Evolutionary conservation across 495 filamentous ascomycete species (phyloP), one percentile per base, ranked within the genome.

Genomic region (Penicillium mononematosum): DNA sequence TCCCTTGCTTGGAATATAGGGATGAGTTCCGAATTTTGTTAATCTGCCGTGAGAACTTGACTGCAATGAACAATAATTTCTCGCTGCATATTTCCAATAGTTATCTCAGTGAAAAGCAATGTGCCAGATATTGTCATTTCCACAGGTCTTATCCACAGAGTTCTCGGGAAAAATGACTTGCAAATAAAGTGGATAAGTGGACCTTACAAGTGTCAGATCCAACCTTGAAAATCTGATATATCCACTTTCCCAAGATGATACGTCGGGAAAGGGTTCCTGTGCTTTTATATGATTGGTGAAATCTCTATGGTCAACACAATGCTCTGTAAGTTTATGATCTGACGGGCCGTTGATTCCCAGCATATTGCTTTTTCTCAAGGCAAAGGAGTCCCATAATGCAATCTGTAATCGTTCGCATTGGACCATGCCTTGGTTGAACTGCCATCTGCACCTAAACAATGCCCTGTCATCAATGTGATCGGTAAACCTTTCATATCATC

Each of bases 121-220:
- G 31, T n/a, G 27, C 7, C 6, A 44, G 0, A 53, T 12, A 11
- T 22, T 20, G 16, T 34, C 49, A 41, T 31, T 29, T 6, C 22
- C 42, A 0, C 49, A 22, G 14, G 29, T 41, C 14, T 5, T 14
- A 27, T 19, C 8, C 19, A 16, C 20, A 1, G 11, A 22, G 50
- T 22, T 34, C 22, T 45, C 32, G 50, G 22, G 19, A 19, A 50
- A 45, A 41, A 9, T 52, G 14, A 5, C 25, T 2, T 53, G 52
- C 52, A 45, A 45, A 36, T 24, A 7, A 47, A 39, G 53, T 55
- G 53, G 53, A 47, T 38, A 47, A 39, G 53, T 55, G 53, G 53
- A 47, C 29, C 22, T 19, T 2, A 14, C 12, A 14, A 34, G 31
- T 38, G 43, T 25, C 8, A 39, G 16, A 27, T 20, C 2, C 14